Evolutionary conservation across 352 stramenopile species (phyloP).

Genomic region (Phytophthora ramorum): DNA sequence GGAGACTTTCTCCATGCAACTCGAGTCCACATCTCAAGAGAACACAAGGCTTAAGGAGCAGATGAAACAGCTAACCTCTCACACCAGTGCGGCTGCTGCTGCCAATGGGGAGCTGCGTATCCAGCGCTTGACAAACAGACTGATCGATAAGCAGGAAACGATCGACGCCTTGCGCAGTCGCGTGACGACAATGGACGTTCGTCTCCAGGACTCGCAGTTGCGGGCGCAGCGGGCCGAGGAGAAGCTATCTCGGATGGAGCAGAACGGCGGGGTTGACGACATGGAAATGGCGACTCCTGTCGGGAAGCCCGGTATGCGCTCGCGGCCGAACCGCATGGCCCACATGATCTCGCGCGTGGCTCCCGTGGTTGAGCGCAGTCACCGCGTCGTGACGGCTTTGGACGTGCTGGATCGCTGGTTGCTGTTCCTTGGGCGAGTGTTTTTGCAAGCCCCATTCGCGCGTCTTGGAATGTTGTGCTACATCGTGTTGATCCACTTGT

Average conservation of each 20-base stretch:
- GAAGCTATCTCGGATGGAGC: conserved; percentile 66
- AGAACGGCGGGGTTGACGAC: conserved; percentile 67
- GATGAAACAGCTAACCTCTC: conserved; percentile 41
- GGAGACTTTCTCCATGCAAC: conserved; percentile 43
- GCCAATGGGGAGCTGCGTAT: conserved; percentile 65
- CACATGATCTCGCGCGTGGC: conserved; percentile 69
- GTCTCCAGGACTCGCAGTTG: conserved; percentile 62
- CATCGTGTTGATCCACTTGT: conserved; percentile 83
- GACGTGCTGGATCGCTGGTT: conserved; percentile 79
- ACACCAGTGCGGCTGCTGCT: conserved; percentile 24
- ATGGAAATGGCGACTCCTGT: conserved; percentile 71
- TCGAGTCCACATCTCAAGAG: conserved; percentile 45
- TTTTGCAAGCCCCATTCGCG: conserved; percentile 77
- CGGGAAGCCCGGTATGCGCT: conserved; percentile 44
- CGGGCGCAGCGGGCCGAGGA: conserved; percentile 59
- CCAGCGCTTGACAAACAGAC: conserved; percentile 77
- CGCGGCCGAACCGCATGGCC: conserved; percentile 70
- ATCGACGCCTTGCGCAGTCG: conserved; percentile 74
- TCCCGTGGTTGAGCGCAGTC: conserved; percentile 75
- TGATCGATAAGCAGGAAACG: conserved; percentile 87
- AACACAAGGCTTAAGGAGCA: conserved; percentile 60
- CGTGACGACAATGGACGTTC: conserved; percentile 75
- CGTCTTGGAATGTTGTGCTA: conserved; percentile 81
- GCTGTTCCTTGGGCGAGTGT: conserved; percentile 80
- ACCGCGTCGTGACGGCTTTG: conserved; percentile 65